phyloP scores from a whole-genome alignment of 371 early-diverging fungal genomes.

The Mortierella sp. region DNA sequence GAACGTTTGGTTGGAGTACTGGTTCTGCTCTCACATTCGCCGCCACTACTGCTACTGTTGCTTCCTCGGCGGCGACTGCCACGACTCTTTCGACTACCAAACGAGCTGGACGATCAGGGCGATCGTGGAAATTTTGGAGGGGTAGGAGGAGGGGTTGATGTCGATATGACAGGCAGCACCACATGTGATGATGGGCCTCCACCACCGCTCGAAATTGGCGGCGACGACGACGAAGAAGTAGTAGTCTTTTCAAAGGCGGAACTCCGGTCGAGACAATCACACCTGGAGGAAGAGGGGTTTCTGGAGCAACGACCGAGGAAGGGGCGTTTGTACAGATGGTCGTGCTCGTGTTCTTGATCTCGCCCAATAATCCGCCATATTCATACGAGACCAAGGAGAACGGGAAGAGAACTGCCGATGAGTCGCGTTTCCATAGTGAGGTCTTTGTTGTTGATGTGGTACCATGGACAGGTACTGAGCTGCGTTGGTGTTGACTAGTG shows the following conservation, averaged over 20 bases:
- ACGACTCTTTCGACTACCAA: neutral
- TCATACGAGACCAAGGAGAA: conserved; percentile 45
- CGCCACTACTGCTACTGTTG: too few species aligned
- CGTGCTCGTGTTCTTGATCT: conserved; percentile 34
- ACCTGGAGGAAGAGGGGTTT: conserved; percentile 35
- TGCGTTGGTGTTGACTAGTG: neutral
- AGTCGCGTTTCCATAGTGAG: conserved; percentile 30
- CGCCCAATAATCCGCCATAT: conserved; percentile 34
- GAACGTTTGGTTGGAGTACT: neutral
- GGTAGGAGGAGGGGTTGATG: neutral
- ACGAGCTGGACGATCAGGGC: neutral
- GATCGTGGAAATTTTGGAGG: neutral
- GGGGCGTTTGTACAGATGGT: conserved; percentile 31
- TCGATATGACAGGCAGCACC: neutral
- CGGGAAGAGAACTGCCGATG: conserved; percentile 25
- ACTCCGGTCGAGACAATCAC: conserved; percentile 34
- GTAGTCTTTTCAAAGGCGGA: neutral
- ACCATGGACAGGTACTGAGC: too few species aligned
- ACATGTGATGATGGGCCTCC: neutral
- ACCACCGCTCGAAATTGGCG: neutral
- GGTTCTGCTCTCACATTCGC: neutral
- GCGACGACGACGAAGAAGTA: neutral
- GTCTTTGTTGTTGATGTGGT: neutral
- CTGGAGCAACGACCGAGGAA: conserved; percentile 27
- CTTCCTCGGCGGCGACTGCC: too few species aligned